These are phyloP conservation scores for Penicillium goetzii DNA, from an alignment of 495 filamentous ascomycete genomes.

Conservation along the genomic window DNA sequence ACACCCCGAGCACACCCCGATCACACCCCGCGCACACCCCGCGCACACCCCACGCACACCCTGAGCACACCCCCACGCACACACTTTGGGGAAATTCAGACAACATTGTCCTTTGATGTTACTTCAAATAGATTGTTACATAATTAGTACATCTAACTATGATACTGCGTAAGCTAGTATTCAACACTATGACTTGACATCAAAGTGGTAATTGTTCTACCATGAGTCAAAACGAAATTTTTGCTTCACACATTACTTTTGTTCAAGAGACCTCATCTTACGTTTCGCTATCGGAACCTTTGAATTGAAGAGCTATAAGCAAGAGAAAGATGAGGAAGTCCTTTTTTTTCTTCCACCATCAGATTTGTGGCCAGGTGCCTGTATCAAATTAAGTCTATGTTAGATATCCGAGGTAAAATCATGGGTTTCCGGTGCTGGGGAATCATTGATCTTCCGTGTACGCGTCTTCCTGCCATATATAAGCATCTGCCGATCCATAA, in stretches of 20 bases:
- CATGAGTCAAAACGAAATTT: background rate
- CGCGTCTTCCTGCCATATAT: background rate
- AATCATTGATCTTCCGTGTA: too few species aligned
- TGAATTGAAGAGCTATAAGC: background rate
- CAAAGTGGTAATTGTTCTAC: background rate
- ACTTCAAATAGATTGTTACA: background rate
- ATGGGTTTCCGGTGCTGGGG: background rate
- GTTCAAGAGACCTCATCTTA: conserved; percentile 1
- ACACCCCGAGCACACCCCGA: background rate
- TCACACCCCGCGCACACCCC: conserved; percentile 1
- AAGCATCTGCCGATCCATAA: background rate
- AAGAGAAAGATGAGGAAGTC: background rate
- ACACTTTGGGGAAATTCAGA: background rate
- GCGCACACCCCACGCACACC: background rate
- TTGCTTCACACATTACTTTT: background rate
- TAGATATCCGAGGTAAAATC: conserved; percentile 3
- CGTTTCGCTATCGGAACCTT: background rate
- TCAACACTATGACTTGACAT: background rate
- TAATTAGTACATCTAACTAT: background rate
- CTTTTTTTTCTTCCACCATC: background rate
- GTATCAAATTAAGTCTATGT: background rate
- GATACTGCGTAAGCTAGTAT: background rate
- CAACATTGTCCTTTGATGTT: background rate
- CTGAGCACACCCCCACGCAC: background rate
- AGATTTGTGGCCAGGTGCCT: background rate